Conservation (phyloP, 1,284 basidiomycete species). For the Paramarasmius palmivorus region DNA sequence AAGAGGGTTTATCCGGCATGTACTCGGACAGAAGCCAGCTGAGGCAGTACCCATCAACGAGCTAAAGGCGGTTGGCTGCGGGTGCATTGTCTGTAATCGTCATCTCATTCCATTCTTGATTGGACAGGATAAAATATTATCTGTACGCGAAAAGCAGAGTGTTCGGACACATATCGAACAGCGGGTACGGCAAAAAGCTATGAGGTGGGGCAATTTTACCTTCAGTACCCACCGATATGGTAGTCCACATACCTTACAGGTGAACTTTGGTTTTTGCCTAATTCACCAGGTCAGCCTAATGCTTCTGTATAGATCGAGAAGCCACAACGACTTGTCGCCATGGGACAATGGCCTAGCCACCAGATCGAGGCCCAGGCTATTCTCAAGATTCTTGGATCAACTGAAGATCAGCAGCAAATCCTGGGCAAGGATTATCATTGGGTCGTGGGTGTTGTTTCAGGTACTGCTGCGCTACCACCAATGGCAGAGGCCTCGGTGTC, state of each 20-base stretch:
- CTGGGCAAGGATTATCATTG: slow-evolving; percentile 6
- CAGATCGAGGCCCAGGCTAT: background rate
- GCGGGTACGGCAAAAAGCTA: background rate
- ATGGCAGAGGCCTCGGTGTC: too few relatives aligned
- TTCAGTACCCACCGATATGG: slow-evolving; percentile 1
- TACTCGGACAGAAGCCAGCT: background rate
- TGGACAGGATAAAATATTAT: background rate
- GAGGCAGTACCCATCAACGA: background rate
- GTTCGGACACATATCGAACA: slow-evolving; percentile 6
- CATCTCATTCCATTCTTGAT: slow-evolving; percentile 3
- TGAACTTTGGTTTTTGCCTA: background rate
- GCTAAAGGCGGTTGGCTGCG: slow-evolving; percentile 2
- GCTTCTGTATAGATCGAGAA: slow-evolving; percentile 5
- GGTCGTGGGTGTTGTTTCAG: background rate
- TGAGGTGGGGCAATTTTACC: slow-evolving; percentile 1
- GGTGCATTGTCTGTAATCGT: background rate
- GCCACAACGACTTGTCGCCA: background rate
- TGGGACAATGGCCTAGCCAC: background rate
- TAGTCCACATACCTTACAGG: slow-evolving; percentile 8
- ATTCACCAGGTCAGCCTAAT: too few relatives aligned
- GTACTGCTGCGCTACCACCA: background rate
- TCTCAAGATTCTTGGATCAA: background rate
- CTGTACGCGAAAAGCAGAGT: background rate
- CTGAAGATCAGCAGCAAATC: background rate
- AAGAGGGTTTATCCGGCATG: slow-evolving; percentile 1